Evolutionary conservation across 768 basidiomycete species (phyloP).

Genomic region (Suillus discolor): DNA sequence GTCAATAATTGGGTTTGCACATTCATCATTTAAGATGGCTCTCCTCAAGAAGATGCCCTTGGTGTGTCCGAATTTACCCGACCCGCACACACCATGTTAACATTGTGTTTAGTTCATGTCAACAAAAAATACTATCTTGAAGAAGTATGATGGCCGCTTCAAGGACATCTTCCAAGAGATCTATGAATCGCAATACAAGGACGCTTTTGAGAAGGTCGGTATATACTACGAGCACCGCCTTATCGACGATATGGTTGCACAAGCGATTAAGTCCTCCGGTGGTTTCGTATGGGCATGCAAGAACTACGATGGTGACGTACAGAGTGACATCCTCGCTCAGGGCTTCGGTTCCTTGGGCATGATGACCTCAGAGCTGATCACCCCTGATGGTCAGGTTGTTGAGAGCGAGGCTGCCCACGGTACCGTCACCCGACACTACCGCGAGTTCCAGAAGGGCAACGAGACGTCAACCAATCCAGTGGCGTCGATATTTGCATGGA

Average conservation of each 20-base stretch:
- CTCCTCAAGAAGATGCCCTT: slow-evolving; percentile 75
- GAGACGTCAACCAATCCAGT: slow-evolving; percentile 99
- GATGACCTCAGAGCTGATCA: slow-evolving; percentile 97
- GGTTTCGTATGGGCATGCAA: slow-evolving; percentile 83
- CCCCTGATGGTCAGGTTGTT: slow-evolving; percentile 90
- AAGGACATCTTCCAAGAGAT: slow-evolving; percentile 99
- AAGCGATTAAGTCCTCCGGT: slow-evolving; percentile 94
- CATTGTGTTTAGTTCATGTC: slow-evolving; percentile 77
- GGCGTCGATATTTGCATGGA: slow-evolving; percentile 99
- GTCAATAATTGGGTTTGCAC: slow-evolving; percentile 95
- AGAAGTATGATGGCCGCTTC: slow-evolving; percentile 98
- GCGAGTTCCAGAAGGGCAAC: slow-evolving; percentile 95
- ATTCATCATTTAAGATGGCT: slow-evolving; percentile 98
- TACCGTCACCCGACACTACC: slow-evolving; percentile 95
- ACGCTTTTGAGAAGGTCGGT: slow-evolving; percentile 64
- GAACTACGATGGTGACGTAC: slow-evolving; percentile 85
- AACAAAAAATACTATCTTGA: slow-evolving; percentile 96
- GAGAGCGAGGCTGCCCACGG: slow-evolving; percentile 98
- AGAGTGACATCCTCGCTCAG: slow-evolving; percentile 95
- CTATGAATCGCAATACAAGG: slow-evolving; percentile 80
- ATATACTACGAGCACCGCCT: slow-evolving; percentile 96
- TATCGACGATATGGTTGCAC: slow-evolving; percentile 98
- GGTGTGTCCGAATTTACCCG: slow-evolving; percentile 37
- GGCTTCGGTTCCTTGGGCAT: slow-evolving; percentile 96
- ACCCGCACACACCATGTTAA: slow-evolving; percentile 13